Evolutionary conservation across 2,329 filamentous ascomycete species (phyloP), one percentile per base, ranked within the genome.

Genomic region (Fusarium brevicatenulatum): DNA sequence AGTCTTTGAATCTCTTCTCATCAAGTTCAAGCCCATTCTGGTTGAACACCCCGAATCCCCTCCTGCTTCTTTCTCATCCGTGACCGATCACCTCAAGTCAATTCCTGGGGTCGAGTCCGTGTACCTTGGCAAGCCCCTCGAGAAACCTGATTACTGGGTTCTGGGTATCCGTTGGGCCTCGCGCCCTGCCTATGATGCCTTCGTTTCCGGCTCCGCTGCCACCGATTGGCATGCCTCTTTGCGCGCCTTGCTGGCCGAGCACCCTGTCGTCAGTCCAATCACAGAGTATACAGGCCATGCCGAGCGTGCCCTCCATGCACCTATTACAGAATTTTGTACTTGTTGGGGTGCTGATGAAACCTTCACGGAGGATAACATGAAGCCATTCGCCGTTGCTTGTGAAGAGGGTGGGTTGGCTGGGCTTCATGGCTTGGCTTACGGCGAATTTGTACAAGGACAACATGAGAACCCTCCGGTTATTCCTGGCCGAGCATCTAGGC

Each of bases 191-290:
- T 78, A 82, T 71, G 73, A 79, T 65, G 80, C 81, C 68, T 87
- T 86, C 68, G 80, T 83, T 68, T 80, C 80, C 64, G 84, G 82
- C 11, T 80, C 82, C 32, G 81, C 78, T 68, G 83, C 82, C 60
- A 81, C 82, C 54, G 83, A 81, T 71, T 84, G 83, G 76, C 79
- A 83, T 23, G 80, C 81, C 43, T 81, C 81, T 13, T 74, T 83
- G 44, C 77, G 76, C 56, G 78, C 80, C 66, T 59, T 81, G n/a
- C 67, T 81, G 60, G 73, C 72, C 9, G 66, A 75, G 44, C 72
- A 72, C 36, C 73, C 76, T 43, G 67, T 80, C 50, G 73, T 80
- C 62, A 73, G 61, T 52, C 72, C 66, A 13, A 63, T 62, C 16
- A 55, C 72, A 57, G 70, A 77, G 39, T 71, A 70, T 58, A 63